A percentile compares a stretch with the other conserved stretches of the same genome.
Evolutionary conservation across 2,329 filamentous ascomycete genomes (phyloP).

Genomic region (Pseudogymnoascus sp.): DNA sequence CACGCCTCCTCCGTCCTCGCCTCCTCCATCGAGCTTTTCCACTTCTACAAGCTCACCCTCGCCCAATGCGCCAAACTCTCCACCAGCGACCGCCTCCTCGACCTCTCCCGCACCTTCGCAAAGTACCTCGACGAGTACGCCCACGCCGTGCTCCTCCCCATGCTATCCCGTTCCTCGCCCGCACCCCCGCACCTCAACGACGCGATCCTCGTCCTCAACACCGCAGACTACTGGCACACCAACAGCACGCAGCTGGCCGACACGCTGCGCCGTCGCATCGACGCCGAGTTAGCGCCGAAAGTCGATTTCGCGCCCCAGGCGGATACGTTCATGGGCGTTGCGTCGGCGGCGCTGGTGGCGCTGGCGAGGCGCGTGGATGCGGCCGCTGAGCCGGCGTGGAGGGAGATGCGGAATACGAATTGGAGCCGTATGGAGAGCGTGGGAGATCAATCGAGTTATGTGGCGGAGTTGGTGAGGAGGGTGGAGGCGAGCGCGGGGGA

Average conservation of each 20-base stretch:
- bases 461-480: constrained; percentile 69
- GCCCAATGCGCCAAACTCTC: constrained; percentile 95
- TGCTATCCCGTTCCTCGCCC: constrained; percentile 47
- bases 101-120: constrained; percentile 76
- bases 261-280: constrained; percentile 85
- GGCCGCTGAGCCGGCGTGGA: constrained; percentile 80
- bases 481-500: constrained; percentile 67
- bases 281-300: constrained; percentile 63
- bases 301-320: constrained; percentile 90
- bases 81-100: constrained; percentile 77
- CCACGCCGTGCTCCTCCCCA: constrained; percentile 78
- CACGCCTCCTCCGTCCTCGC: constrained; percentile 80
- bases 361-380: constrained; percentile 78
- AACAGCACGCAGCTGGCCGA: constrained; percentile 93
- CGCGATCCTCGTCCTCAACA: constrained; percentile 82
- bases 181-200: constrained; percentile 53
- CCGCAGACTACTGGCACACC: constrained; percentile 92
- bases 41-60: constrained; percentile 88
- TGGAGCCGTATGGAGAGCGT: constrained; percentile 93
- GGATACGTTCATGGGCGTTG: constrained; percentile 91
- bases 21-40: constrained; percentile 93
- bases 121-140: constrained; percentile 95
- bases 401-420: constrained; percentile 93
- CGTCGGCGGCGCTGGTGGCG: constrained; percentile 75
- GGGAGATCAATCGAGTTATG: constrained; percentile 88